phyloP scores from a whole-genome alignment of 1,139 yeast genomes.

The Yamadazyma siamensis region DNA sequence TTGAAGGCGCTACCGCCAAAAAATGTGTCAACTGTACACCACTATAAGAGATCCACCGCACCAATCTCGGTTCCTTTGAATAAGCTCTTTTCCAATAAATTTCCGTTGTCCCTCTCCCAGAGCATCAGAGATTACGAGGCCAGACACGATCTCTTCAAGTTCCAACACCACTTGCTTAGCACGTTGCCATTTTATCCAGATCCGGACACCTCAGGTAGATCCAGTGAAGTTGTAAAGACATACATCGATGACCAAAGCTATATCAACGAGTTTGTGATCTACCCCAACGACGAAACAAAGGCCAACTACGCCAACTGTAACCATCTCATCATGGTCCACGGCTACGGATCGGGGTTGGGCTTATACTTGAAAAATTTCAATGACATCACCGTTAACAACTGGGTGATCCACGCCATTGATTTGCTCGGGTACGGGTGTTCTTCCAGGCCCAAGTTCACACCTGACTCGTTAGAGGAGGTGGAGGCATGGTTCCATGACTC shows the following conservation, averaged over 20 bases:
- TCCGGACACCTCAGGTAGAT: constrained; percentile 27
- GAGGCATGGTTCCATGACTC: constrained; percentile 56
- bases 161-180: constrained; percentile 52
- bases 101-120: constrained; percentile 54
- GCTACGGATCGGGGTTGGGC: constrained; percentile 79
- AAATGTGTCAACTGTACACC: constrained; percentile 5
- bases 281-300: constrained; percentile 38
- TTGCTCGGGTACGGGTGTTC: constrained; percentile 77
- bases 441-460: constrained; percentile 48
- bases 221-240: constrained; percentile 31
- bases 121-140: constrained; percentile 49
- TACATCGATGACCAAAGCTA: constrained; percentile 42
- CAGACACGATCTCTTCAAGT: constrained; percentile 38
- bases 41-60: constrained; percentile 50
- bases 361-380: constrained; percentile 63
- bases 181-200: constrained; percentile 39
- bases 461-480: constrained; percentile 30
- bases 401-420: constrained; percentile 73
- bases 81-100: constrained; percentile 47
- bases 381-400: constrained; percentile 30
- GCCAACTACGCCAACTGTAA: constrained; percentile 26
- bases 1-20: constrained; percentile 1
- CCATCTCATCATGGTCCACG: constrained; percentile 68
- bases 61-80: constrained; percentile 62
- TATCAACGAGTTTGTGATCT: constrained; percentile 63